phyloP scores from a whole-genome alignment of 257 asterid species.

The Nicotiana benthamiana region DNA sequence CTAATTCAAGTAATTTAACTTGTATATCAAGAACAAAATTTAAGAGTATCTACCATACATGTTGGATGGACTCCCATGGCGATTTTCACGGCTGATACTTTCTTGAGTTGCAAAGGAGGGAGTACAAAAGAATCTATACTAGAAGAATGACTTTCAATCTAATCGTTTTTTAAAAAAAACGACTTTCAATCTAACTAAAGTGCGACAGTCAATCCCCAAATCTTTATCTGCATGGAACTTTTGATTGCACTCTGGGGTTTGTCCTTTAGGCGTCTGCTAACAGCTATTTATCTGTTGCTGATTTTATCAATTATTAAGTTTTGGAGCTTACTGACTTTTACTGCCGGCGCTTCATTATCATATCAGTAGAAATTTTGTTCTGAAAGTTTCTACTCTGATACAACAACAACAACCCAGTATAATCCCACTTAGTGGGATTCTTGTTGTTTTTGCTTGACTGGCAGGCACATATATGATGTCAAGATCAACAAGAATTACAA shows the following conservation, averaged over 20 bases:
- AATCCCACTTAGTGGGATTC: no score
- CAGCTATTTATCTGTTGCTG: background rate
- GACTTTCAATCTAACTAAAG: no score
- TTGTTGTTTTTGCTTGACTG: background rate
- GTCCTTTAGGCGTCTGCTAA: background rate
- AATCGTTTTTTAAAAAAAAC: no score
- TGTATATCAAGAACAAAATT: no score
- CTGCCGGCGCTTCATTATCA: background rate
- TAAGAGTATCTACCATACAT: no score
- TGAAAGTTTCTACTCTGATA: background rate
- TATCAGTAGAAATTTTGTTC: background rate
- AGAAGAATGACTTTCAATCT: no score
- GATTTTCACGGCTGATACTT: no score
- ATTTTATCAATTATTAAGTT: background rate
- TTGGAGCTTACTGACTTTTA: background rate
- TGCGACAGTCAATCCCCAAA: background rate
- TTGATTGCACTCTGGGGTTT: background rate
- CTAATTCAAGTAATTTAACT: no score
- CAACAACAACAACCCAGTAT: no score
- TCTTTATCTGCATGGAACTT: background rate
- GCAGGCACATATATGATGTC: constrained; percentile 23
- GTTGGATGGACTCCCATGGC: no score
- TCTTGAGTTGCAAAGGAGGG: no score
- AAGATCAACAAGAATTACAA: constrained; percentile 23
- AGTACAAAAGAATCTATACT: no score